These are phyloP conservation scores for Lentinus polychrous DNA, from an alignment of 1,284 basidiomycete species.

Conservation along the genomic window DNA sequence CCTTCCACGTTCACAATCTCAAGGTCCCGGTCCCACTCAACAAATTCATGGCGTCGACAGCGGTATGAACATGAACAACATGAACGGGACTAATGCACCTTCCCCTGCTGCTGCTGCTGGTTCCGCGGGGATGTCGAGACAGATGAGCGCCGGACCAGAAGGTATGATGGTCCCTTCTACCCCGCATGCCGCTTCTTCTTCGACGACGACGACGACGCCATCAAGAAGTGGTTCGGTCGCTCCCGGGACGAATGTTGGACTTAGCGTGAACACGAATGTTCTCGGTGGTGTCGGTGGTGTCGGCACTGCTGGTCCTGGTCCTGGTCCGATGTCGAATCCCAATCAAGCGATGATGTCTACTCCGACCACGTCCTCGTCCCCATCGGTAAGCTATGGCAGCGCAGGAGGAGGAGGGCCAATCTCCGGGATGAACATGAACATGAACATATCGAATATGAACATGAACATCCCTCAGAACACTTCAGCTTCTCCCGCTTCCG, in stretches of 20 bases:
- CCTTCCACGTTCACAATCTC: conserved; percentile 13
- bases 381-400: neutral
- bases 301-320: neutral
- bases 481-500: neutral
- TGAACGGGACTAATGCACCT: conserved; percentile 1
- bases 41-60: neutral
- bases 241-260: neutral
- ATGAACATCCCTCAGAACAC: neutral
- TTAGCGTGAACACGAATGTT: conserved; percentile 2
- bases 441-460: too few species aligned
- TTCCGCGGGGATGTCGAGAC: neutral
- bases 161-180: neutral
- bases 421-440: neutral
- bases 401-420: neutral
- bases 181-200: neutral
- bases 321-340: neutral
- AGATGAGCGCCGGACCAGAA: neutral
- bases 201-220: neutral
- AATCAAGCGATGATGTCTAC: conserved; percentile 3
- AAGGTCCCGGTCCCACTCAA: conserved; percentile 3
- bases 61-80: conserved; percentile 7
- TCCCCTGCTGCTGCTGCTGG: neutral
- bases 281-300: neutral
- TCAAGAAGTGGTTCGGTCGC: neutral
- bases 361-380: neutral